A percentile compares a stretch with the other conserved stretches of the same genome.
phyloP scores from a whole-genome alignment of 2,329 filamentous ascomycete species.

The Emmonsiellopsis sp. region DNA sequence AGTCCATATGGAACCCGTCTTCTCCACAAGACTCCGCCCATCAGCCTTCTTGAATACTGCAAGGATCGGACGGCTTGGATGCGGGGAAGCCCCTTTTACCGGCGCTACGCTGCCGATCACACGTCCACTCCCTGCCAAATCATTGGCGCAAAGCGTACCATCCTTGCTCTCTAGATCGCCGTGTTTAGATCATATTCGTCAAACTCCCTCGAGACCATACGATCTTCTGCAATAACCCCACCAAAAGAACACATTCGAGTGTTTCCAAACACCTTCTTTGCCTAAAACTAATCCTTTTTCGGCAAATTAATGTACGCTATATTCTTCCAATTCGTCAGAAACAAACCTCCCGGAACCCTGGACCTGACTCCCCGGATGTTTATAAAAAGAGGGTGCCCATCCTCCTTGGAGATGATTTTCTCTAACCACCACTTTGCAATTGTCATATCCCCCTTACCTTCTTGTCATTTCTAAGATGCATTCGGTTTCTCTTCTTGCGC shows the following conservation, averaged over 20 bases:
- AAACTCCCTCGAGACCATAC: not conserved
- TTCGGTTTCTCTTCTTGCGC: not conserved
- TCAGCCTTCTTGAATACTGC: too few species aligned
- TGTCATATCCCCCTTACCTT: not conserved
- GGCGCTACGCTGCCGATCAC: not conserved
- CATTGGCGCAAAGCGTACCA: not conserved
- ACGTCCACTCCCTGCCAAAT: too few species aligned
- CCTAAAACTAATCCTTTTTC: not conserved
- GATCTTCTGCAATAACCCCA: not conserved
- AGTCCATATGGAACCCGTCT: too few species aligned
- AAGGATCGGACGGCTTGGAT: not conserved
- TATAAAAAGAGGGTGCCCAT: not conserved
- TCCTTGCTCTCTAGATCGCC: not conserved
- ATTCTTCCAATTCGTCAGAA: not conserved
- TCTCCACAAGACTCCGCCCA: too few species aligned
- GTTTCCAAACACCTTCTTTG: not conserved
- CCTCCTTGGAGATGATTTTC: not conserved
- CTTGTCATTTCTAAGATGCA: not conserved
- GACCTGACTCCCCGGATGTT: not conserved
- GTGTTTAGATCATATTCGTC: not conserved
- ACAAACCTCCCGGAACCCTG: not conserved
- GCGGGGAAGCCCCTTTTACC: not conserved
- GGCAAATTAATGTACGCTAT: not conserved
- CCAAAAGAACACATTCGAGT: not conserved
- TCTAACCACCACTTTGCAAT: not conserved